Evolutionary conservation across 1,284 basidiomycete genomes (phyloP).

Genomic region (Tilletia horrida): DNA sequence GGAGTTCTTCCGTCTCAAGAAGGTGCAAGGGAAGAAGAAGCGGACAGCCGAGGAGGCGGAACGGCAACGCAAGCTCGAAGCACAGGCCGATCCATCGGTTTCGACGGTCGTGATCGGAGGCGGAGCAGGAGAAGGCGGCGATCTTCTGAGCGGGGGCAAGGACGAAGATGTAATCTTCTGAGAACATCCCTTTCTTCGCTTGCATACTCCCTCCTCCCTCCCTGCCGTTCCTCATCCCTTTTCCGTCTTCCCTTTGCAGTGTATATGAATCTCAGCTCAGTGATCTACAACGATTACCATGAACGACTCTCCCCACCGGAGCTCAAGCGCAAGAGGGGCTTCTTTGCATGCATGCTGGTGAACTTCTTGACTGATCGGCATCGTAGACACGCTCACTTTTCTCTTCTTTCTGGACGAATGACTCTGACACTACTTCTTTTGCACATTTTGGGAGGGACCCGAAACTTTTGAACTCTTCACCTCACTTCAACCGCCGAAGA

Average conservation of each 20-base stretch:
- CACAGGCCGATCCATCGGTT: slow-evolving; percentile 1
- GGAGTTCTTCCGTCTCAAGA: slow-evolving; percentile 55
- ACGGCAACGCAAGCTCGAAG: neutral
- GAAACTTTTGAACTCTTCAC: too few species aligned
- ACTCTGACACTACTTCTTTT: too few species aligned
- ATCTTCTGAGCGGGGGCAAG: slow-evolving; percentile 48
- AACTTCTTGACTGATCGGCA: too few species aligned
- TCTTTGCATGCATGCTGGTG: too few species aligned
- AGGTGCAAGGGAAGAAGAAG: slow-evolving; percentile 48
- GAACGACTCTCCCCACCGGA: neutral
- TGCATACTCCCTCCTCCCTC: neutral
- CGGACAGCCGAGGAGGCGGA: slow-evolving; percentile 22
- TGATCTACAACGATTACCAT: neutral
- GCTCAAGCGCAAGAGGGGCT: neutral
- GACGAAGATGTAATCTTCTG: slow-evolving; percentile 54
- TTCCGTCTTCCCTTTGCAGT: neutral
- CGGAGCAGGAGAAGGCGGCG: slow-evolving; percentile 25
- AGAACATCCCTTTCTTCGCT: neutral
- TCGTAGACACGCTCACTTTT: too few species aligned
- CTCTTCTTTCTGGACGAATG: too few species aligned
- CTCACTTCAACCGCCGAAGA: too few species aligned
- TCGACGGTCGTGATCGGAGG: slow-evolving; percentile 6
- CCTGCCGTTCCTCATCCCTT: neutral
- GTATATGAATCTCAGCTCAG: slow-evolving; percentile 9
- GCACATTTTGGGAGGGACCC: too few species aligned